Conservation (phyloP, 129 eudicot genomes). For the Centella asiatica region DNA sequence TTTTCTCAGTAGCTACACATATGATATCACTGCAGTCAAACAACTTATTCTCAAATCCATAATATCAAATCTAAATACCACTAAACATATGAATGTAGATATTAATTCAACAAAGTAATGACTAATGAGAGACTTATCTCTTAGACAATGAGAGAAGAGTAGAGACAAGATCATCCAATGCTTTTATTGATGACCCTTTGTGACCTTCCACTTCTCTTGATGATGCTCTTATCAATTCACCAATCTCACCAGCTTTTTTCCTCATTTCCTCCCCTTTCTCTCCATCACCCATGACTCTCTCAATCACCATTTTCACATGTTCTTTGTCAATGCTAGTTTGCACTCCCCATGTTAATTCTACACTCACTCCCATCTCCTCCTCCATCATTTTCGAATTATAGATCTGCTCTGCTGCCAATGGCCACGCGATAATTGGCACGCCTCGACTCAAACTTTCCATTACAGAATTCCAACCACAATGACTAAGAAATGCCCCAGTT, state of each 20-base stretch:
- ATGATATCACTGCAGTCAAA: too few species aligned
- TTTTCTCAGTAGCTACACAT: too few species aligned
- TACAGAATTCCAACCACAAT: conserved; percentile 86
- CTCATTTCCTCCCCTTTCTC: conserved; percentile 50
- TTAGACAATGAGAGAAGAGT: conserved; percentile 9
- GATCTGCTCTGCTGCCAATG: conserved; percentile 72
- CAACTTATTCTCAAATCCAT: too few species aligned
- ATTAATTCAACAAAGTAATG: too few species aligned
- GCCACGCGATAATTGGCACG: conserved; percentile 79
- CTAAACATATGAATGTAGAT: too few species aligned
- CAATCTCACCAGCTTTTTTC: conserved; percentile 41
- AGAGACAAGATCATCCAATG: conserved; percentile 44
- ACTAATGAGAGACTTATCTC: not conserved
- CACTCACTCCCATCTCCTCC: conserved; percentile 84
- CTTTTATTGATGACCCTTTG: conserved; percentile 52
- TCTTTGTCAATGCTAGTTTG: conserved; percentile 27
- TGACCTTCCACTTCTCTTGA: conserved; percentile 14
- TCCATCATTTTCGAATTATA: conserved; percentile 72
- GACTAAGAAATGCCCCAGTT: conserved; percentile 60
- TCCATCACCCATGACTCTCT: conserved; percentile 33
- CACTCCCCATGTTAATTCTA: conserved; percentile 49
- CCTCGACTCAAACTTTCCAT: conserved; percentile 78
- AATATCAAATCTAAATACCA: too few species aligned
- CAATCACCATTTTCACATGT: conserved; percentile 50
- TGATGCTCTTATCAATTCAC: conserved; percentile 36